Conservation (phyloP, 495 filamentous ascomycete genomes). For the Pseudevernia furfuracea region DNA sequence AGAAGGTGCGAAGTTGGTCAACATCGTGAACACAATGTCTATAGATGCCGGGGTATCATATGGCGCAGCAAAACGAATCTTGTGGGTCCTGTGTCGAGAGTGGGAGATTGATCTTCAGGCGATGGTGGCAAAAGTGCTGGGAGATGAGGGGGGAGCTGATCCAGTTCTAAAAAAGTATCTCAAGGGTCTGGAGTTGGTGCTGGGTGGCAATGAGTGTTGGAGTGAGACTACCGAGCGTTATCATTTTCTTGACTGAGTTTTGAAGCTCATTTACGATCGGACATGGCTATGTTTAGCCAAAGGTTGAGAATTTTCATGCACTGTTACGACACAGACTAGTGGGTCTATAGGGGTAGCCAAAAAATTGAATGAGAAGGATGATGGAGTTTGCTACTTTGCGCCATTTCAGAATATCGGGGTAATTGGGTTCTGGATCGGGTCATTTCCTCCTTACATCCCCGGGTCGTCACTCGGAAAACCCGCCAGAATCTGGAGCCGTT, state of each 20-base stretch:
- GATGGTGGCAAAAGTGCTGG: conserved; percentile 17
- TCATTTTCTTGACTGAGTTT: conserved; percentile 3
- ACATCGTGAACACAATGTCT: conserved; percentile 27
- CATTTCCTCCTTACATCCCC: too few relatives aligned
- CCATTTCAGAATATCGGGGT: too few relatives aligned
- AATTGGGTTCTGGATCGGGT: too few relatives aligned
- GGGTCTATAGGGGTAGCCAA: too few relatives aligned
- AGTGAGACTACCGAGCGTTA: conserved; percentile 30
- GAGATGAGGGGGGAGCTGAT: background rate
- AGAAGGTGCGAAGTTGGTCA: conserved; percentile 31
- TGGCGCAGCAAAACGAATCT: conserved; percentile 28
- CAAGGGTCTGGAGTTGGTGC: conserved; percentile 34
- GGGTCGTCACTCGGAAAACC: too few relatives aligned
- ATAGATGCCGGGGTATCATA: conserved; percentile 22
- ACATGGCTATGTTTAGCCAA: background rate
- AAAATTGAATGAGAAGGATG: too few relatives aligned
- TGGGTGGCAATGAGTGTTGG: conserved; percentile 41
- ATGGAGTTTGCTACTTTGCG: too few relatives aligned
- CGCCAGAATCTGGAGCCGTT: too few relatives aligned
- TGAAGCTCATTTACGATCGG: background rate
- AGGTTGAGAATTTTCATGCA: too few relatives aligned
- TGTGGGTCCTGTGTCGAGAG: conserved; percentile 32
- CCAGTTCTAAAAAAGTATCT: conserved; percentile 25
- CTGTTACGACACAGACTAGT: too few relatives aligned
- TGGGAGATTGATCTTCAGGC: conserved; percentile 28